Evolutionary conservation across 805 yeast genomes (phyloP).

Genomic region (Wickerhamomyces subpelliculosus): DNA sequence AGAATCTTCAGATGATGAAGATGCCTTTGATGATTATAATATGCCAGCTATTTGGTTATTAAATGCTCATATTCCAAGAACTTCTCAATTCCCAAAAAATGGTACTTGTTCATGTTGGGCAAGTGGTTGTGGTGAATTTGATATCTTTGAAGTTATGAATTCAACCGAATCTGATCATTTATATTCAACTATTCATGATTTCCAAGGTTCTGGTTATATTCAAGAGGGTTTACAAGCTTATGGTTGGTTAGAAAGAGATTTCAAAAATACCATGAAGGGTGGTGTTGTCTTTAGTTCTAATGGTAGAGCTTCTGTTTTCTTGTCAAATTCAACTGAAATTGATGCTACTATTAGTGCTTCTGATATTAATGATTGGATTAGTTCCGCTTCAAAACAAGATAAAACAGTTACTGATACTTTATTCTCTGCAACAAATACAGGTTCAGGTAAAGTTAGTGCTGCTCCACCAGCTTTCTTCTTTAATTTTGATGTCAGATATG

Average conservation of each 20-base stretch:
- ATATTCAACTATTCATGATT: conserved; percentile 67
- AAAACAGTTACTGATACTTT: conserved; percentile 26
- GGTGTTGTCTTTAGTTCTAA: conserved; percentile 63
- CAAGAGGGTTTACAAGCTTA: conserved; percentile 50
- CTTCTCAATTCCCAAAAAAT: conserved; percentile 59
- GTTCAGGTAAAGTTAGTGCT: conserved; percentile 20
- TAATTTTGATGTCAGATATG: conserved; percentile 12
- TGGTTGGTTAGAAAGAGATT: conserved; percentile 53
- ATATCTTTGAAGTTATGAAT: conserved; percentile 69
- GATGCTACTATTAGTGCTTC: conserved; percentile 36
- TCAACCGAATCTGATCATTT: conserved; percentile 47
- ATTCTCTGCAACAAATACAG: conserved; percentile 30
- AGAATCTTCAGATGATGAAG: conserved; percentile 33
- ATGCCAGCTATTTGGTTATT: conserved; percentile 76
- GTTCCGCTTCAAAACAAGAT: conserved; percentile 21
- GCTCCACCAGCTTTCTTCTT: conserved; percentile 8
- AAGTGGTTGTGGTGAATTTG: conserved; percentile 76
- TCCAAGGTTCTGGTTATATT: conserved; percentile 62
- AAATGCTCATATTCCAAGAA: conserved; percentile 68
- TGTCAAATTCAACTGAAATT: conserved; percentile 46
- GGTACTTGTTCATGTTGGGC: conserved; percentile 70
- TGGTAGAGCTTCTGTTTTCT: conserved; percentile 56
- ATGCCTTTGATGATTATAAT: conserved; percentile 32
- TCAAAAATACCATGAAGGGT: conserved; percentile 48
- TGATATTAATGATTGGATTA: conserved; percentile 41